A percentile compares a stretch with the other conserved stretches of the same genome.
Evolutionary conservation across 805 yeast genomes (phyloP).

Genomic region (Schwanniomyces occidentalis): DNA sequence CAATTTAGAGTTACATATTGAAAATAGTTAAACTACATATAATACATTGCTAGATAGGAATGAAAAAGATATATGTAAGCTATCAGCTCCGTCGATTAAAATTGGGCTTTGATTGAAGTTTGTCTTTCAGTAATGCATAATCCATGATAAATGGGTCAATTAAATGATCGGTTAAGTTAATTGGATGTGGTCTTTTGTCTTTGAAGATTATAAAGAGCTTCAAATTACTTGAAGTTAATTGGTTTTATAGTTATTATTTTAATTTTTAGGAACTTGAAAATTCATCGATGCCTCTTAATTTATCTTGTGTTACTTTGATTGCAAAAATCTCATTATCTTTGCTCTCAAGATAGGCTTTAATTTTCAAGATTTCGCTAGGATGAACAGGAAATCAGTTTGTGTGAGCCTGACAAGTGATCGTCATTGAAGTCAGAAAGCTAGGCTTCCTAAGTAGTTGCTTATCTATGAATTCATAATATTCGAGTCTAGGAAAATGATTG

Average conservation of each 20-base stretch:
- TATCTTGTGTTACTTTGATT: constrained; percentile 11
- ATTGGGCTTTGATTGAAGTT: too few species aligned
- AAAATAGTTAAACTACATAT: too few species aligned
- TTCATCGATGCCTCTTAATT: constrained; percentile 11
- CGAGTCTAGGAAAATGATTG: too few species aligned
- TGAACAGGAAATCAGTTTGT: too few species aligned
- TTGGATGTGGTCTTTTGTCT: neutral
- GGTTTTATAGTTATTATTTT: constrained; percentile 1
- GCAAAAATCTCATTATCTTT: constrained; percentile 19
- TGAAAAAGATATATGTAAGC: too few species aligned
- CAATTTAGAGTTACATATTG: too few species aligned
- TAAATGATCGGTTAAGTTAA: neutral
- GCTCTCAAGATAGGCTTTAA: constrained; percentile 13
- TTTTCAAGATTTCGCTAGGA: constrained; percentile 10
- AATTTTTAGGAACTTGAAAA: constrained; percentile 4
- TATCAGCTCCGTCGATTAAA: too few species aligned
- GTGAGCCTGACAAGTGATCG: too few species aligned
- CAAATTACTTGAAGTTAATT: neutral
- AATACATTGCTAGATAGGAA: too few species aligned
- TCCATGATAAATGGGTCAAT: constrained; percentile 1
- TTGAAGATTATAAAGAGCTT: constrained; percentile 1
- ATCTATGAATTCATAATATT: too few species aligned
- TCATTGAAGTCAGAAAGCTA: too few species aligned
- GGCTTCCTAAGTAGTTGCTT: too few species aligned
- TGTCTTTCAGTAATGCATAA: constrained; percentile 1